A percentile compares a stretch with the other conserved stretches of the same genome.
Evolutionary conservation across 768 basidiomycete genomes (phyloP).

Genomic region (Termitomyces sp.): DNA sequence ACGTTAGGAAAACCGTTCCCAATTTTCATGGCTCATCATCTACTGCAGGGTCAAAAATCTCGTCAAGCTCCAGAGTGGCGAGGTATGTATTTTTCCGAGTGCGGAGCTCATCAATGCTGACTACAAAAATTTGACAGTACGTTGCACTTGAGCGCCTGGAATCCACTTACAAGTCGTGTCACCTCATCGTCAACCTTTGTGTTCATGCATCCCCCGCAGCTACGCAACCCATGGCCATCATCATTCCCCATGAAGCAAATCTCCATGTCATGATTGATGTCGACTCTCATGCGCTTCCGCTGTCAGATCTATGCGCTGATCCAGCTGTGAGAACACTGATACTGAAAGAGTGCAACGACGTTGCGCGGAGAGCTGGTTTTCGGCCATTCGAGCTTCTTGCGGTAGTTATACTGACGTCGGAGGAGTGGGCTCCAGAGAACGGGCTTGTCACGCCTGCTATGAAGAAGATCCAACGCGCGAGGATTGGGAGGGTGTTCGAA

Average conservation of each 20-base stretch:
- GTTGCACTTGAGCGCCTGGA: slow-evolving; percentile 90
- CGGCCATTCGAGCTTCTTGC: slow-evolving; percentile 76
- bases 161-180: slow-evolving; percentile 83
- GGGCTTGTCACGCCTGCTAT: slow-evolving; percentile 90
- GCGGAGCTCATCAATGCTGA: neutral
- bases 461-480: slow-evolving; percentile 82
- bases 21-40: neutral
- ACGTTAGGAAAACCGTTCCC: slow-evolving; percentile 19
- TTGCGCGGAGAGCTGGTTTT: slow-evolving; percentile 82
- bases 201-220: slow-evolving; percentile 75
- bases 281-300: slow-evolving; percentile 7
- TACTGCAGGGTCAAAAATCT: slow-evolving; percentile 15
- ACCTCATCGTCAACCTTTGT: slow-evolving; percentile 76
- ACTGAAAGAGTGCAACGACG: slow-evolving; percentile 68
- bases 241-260: slow-evolving; percentile 77
- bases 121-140: slow-evolving; percentile 48
- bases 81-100: slow-evolving; percentile 9
- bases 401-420: slow-evolving; percentile 69
- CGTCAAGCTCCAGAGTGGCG: slow-evolving; percentile 22
- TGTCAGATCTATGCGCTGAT: slow-evolving; percentile 58
- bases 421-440: slow-evolving; percentile 90
- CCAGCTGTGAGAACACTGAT: slow-evolving; percentile 54
- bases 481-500: slow-evolving; percentile 64
- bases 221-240: slow-evolving; percentile 78
- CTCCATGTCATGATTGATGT: slow-evolving; percentile 38